A percentile compares a stretch with the other conserved stretches of the same genome.
Evolutionary conservation across 345 rosid species (phyloP).

Genomic region (Sapria himalayana): DNA sequence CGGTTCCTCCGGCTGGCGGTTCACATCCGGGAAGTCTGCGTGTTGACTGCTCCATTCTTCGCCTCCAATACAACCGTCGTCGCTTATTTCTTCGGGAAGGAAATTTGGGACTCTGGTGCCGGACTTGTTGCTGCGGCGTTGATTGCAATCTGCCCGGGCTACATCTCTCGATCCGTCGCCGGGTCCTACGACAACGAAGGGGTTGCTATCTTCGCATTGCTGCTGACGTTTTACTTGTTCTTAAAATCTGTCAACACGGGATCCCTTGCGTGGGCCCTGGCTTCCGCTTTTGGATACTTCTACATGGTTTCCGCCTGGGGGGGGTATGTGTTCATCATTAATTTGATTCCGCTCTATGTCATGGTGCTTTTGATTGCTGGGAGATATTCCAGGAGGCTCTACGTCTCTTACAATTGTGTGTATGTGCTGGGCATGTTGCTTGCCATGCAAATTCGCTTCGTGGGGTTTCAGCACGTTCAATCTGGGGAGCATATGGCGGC

Average conservation of each 20-base stretch:
- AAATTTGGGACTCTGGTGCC: slow-evolving; percentile 91
- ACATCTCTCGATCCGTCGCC: slow-evolving; percentile 85
- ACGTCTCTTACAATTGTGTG: slow-evolving; percentile 77
- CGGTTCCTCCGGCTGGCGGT: slow-evolving; percentile 58
- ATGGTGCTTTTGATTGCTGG: slow-evolving; percentile 82
- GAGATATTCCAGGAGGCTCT: slow-evolving; percentile 85
- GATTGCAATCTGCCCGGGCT: slow-evolving; percentile 92
- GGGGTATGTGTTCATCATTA: slow-evolving; percentile 91
- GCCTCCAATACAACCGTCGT: slow-evolving; percentile 87
- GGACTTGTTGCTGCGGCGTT: slow-evolving; percentile 85
- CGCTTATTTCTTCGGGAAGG: slow-evolving; percentile 91
- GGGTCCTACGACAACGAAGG: slow-evolving; percentile 95
- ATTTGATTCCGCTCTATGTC: slow-evolving; percentile 85
- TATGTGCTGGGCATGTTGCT: slow-evolving; percentile 92
- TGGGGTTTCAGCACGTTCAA: slow-evolving; percentile 97
- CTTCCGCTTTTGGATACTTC: slow-evolving; percentile 87
- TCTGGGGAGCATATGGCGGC: slow-evolving; percentile 99
- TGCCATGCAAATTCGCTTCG: slow-evolving; percentile 96
- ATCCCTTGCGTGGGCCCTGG: slow-evolving; percentile 70
- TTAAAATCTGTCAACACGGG: slow-evolving; percentile 91
- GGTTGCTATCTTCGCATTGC: slow-evolving; percentile 75
- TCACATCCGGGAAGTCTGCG: slow-evolving; percentile 94
- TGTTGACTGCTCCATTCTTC: slow-evolving; percentile 83
- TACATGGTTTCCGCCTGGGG: slow-evolving; percentile 99
- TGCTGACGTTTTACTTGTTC: slow-evolving; percentile 75